Evolutionary conservation across 768 basidiomycete species (phyloP), one percentile per base, ranked within the genome.

Genomic region (Leccinum rimulosum): DNA sequence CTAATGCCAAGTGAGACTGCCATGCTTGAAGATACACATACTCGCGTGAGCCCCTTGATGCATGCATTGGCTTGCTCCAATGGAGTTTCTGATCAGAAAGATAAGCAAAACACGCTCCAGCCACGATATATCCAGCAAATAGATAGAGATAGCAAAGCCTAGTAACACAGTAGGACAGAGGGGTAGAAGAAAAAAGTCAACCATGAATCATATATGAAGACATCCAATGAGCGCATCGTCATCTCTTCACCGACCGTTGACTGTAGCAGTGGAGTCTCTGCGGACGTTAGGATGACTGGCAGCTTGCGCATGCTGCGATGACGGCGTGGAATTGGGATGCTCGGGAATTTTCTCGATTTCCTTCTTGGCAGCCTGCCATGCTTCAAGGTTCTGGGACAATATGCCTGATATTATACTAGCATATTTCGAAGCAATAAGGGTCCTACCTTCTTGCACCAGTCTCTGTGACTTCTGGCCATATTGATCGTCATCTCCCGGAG

Each of bases 341-440:
- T 87, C 84, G 36, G 93, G 88, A 70, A 99, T 95, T 75, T 88
- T 88, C 56, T 86, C 85, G 63, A 97, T 91, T 68, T 96, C 95
- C 65, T 83, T 84, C 79, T 93, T 93, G 9, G 94, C 97, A 67
- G 94, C 94, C 76, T 96, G 89, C 97, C 97, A 99, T 55, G 89
- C 91, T 68, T 97, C 92, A 52, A 99, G 79, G 75, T 98, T 99
- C 96, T 98, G 65, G 52, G 45, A 56, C 31, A 57, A 61, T 60
- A 58, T 28, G 50, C 55, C 58, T 64, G 56, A 71, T 56, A 54
- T 64, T 54, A 55, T 52, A 50, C 52, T 6, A 55, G 40, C n/a
- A 40, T 52, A 55, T 45, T 52, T 57, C 14, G 50, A 57, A 55
- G 55, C 10, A 22, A 38, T 25, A 52, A 33, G 57, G 54, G 25